phyloP scores from a whole-genome alignment of 1,284 basidiomycete genomes.

The Mycena citricolor region DNA sequence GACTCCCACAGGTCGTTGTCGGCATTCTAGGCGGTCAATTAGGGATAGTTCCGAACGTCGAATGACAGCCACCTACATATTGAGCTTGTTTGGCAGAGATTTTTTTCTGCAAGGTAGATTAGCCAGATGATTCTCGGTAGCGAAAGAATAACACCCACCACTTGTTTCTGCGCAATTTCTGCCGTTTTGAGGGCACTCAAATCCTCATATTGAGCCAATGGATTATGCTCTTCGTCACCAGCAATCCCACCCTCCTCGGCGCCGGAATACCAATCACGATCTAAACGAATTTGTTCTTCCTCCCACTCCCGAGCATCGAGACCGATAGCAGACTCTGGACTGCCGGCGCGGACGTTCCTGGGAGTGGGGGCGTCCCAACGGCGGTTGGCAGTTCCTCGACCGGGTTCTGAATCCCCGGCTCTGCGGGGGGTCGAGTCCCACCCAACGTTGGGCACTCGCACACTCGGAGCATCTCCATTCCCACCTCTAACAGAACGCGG shows the following conservation, averaged over 20 bases:
- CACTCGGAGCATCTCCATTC: constrained; percentile 75
- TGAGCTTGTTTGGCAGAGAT: constrained; percentile 92
- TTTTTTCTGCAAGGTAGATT: constrained; percentile 68
- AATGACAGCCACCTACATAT: constrained; percentile 64
- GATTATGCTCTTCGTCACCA: constrained; percentile 91
- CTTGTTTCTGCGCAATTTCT: constrained; percentile 78
- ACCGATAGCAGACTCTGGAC: constrained; percentile 57
- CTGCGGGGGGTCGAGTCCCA: constrained; percentile 88
- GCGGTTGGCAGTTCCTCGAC: constrained; percentile 61
- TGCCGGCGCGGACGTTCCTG: constrained; percentile 57
- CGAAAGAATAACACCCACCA: constrained; percentile 38
- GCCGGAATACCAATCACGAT: constrained; percentile 92
- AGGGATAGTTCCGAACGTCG: no score
- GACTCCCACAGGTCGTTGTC: constrained; percentile 99
- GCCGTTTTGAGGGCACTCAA: constrained; percentile 70
- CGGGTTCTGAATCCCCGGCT: constrained; percentile 46
- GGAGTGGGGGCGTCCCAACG: constrained; percentile 90
- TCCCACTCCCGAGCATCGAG: constrained; percentile 87
- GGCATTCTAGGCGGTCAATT: constrained; percentile 67
- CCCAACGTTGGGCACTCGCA: constrained; percentile 83
- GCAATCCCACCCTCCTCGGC: constrained; percentile 85
- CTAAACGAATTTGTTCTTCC: constrained; percentile 86
- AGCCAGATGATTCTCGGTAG: constrained; percentile 11
- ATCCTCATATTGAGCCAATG: constrained; percentile 90
- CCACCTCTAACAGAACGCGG: constrained; percentile 62